A percentile compares a stretch with the other conserved stretches of the same genome.
phyloP scores from a whole-genome alignment of 2,329 filamentous ascomycete genomes.

The Capronia coronata region DNA sequence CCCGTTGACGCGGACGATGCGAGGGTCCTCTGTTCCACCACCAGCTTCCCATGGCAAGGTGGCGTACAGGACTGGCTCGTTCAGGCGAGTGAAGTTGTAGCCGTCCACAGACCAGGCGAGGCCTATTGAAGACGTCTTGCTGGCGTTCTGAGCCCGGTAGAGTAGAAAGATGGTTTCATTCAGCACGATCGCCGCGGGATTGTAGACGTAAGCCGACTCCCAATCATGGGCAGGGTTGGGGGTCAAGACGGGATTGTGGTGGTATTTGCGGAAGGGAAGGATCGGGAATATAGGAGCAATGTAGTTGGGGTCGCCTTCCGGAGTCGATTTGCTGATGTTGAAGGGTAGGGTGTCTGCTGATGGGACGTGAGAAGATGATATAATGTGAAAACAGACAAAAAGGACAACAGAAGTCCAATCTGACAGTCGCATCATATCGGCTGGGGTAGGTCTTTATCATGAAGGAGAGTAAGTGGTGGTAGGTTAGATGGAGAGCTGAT shows the following conservation, averaged over 20 bases:
- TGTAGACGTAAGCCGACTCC: slow-evolving; percentile 27
- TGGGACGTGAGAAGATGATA: not conserved
- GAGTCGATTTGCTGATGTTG: slow-evolving; percentile 19
- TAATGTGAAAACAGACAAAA: not conserved
- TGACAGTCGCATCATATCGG: not conserved
- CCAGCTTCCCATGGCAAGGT: slow-evolving; percentile 33
- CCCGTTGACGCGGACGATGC: slow-evolving; percentile 34
- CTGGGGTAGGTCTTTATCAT: not conserved
- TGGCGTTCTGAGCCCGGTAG: slow-evolving; percentile 35
- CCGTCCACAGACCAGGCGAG: slow-evolving; percentile 37
- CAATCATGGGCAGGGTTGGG: slow-evolving; percentile 22
- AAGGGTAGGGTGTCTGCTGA: slow-evolving; percentile 7
- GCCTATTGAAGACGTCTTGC: slow-evolving; percentile 33
- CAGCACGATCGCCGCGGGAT: slow-evolving; percentile 27
- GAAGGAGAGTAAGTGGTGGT: too few species aligned
- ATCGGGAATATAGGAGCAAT: slow-evolving; percentile 30
- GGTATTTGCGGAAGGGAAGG: slow-evolving; percentile 29
- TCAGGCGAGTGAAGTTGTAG: slow-evolving; percentile 33
- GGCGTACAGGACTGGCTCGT: slow-evolving; percentile 31
- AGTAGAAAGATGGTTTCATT: slow-evolving; percentile 32
- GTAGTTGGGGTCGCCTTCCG: slow-evolving; percentile 29
- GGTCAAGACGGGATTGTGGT: slow-evolving; percentile 28
- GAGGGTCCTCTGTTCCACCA: slow-evolving; percentile 35
- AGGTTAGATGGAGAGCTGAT: too few species aligned
- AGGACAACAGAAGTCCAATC: not conserved